These are phyloP conservation scores for Candida arabinofermentans DNA, from an alignment of 805 yeast genomes.

Conservation along the genomic window DNA sequence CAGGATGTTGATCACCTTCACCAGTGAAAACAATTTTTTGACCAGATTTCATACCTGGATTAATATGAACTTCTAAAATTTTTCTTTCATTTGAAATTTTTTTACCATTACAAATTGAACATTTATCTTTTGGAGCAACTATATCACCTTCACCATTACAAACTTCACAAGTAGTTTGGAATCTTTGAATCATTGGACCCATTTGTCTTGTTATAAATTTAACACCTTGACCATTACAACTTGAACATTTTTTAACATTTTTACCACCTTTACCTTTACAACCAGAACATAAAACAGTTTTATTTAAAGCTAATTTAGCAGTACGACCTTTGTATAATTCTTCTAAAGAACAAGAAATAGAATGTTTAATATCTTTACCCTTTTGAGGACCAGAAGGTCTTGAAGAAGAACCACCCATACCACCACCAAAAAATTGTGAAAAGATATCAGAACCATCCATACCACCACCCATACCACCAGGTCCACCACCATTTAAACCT, in stretches of 20 bases:
- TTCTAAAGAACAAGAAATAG: slow-evolving; percentile 80
- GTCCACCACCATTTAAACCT: slow-evolving; percentile 77
- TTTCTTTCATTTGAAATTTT: slow-evolving; percentile 85
- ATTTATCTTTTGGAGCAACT: slow-evolving; percentile 80
- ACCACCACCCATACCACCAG: slow-evolving; percentile 56
- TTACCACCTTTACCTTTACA: slow-evolving; percentile 98
- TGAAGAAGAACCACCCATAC: slow-evolving; percentile 54
- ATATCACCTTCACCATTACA: slow-evolving; percentile 93
- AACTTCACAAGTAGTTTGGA: slow-evolving; percentile 88
- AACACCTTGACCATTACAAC: slow-evolving; percentile 90
- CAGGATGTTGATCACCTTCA: slow-evolving; percentile 97
- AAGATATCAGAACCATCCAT: slow-evolving; percentile 48
- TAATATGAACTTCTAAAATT: slow-evolving; percentile 89
- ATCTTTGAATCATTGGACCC: slow-evolving; percentile 99
- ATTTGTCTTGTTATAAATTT: slow-evolving; percentile 92
- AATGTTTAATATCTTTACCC: slow-evolving; percentile 90
- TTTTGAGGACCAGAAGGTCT: slow-evolving; percentile 80
- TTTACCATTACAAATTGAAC: slow-evolving; percentile 84
- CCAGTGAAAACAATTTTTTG: slow-evolving; percentile 88
- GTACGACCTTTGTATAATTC: slow-evolving; percentile 93
- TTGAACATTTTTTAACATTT: slow-evolving; percentile 78
- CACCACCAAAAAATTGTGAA: slow-evolving; percentile 58
- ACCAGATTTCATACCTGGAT: slow-evolving; percentile 96
- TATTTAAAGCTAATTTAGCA: slow-evolving; percentile 89
- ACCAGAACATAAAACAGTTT: slow-evolving; percentile 79